Base-by-base conservation (phyloP, 306 rosid genomes). In the Cicer chorassanicum region DNA sequence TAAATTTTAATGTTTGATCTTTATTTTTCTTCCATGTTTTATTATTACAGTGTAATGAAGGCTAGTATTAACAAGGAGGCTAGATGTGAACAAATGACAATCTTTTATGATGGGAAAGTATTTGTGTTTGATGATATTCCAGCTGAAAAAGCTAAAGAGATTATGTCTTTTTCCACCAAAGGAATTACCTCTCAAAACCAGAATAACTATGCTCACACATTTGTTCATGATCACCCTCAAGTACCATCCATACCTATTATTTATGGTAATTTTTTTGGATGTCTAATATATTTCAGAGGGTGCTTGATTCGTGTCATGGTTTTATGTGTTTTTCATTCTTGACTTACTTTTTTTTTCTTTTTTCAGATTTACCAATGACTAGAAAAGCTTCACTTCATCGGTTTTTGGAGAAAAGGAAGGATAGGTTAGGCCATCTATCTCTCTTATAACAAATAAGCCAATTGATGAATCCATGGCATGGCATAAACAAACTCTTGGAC, bases 331-430 rank as follows among this genome's bases (percentile, higher is more conserved):
- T 78, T 81, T 86, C 5, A 86, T 74, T 77, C n/a, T 13, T 43
- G 7, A 2, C 2, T 36, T 59, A 34, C 6, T 1, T 61, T 10
- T 73, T 71, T 11, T 29, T 29, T 67, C 13, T 60, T 11, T 19
- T 1, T 73, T 15, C 91, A 94, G 98, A 83, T 77, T 86, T 94
- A 13, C 98, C 98, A 1, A 82, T 90, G 85, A 88, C 90, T 63
- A 86, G 97, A 70, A 91, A 88, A 70, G 94, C 91, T 44, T 91
- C 97, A 66, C 92, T 91, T 6, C 86, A 89, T 53, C 88, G 94
- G 24, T 91, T 91, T 87, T 74, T 91, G 81, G 97, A 89, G 84
- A 91, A 89, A 84, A 86, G 97, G 51, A 91, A 86, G 83, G 86
- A 87, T 78, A 89, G 97, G 97, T 91, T 80, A 8, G 86, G 64